Evolutionary conservation across 345 rosid genomes (phyloP).

Genomic region (Noccaea bulbosa): DNA sequence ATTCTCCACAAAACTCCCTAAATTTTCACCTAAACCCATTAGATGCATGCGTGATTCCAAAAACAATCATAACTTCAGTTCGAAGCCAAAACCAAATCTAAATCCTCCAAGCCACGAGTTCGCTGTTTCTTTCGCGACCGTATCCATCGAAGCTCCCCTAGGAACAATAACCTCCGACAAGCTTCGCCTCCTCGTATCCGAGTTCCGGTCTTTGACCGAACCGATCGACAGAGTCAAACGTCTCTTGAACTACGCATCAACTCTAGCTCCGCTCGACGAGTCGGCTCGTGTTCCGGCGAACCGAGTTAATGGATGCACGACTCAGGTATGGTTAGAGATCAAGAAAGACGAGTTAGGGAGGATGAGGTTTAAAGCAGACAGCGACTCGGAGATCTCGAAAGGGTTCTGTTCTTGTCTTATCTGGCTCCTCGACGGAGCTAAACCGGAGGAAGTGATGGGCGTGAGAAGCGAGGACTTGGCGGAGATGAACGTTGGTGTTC

Average conservation of each 20-base stretch:
- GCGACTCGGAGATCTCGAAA: constrained; percentile 88
- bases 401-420: constrained; percentile 80
- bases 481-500: constrained; percentile 73
- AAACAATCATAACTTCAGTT: constrained; percentile 17
- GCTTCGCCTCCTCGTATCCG: constrained; percentile 56
- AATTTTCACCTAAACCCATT: background rate
- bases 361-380: constrained; percentile 74
- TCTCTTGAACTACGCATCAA: constrained; percentile 68
- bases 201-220: constrained; percentile 61
- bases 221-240: constrained; percentile 86
- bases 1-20: background rate
- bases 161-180: constrained; percentile 41
- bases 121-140: constrained; percentile 33
- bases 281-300: constrained; percentile 64
- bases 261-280: constrained; percentile 65
- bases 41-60: constrained; percentile 29
- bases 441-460: constrained; percentile 70
- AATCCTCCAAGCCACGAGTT: constrained; percentile 10
- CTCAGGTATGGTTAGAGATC: constrained; percentile 84
- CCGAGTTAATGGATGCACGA: constrained; percentile 76
- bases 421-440: constrained; percentile 77
- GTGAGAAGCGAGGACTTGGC: constrained; percentile 71
- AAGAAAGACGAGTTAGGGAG: constrained; percentile 58
- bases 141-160: constrained; percentile 24
- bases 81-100: background rate